Base-by-base conservation (phyloP, 2,329 filamentous ascomycete species). In the Didymellaceae sp. region DNA sequence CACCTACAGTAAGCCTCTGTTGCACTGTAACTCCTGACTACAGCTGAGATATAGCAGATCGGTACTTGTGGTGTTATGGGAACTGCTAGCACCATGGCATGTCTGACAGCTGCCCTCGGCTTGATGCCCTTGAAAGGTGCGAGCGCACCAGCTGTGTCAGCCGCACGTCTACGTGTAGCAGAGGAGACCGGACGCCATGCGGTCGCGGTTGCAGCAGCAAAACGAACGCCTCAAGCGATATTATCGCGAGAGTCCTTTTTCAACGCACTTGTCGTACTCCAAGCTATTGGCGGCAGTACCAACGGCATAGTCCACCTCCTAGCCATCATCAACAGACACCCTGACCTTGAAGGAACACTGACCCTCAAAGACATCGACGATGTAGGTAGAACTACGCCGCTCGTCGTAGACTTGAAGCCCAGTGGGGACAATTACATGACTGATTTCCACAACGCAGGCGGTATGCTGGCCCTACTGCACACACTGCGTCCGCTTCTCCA, bases 391-490 rank as follows among this genome's bases (percentile, higher is more conserved):
- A 87, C 87, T 68, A 89, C 90, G 0, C 90, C 91, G 0, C 90
- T 90, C 72, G 83, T 96, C 34, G 90, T 91, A 3, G 87, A 96
- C 68, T 81, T 96, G 13, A 88, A 90, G 0, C 92, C 92, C 0
- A 89, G 85, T 37, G 92, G 92, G 16, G 85, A 87, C 59, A 91
- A 91, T 74, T 86, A 89, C 70, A 94, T 95, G 89, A 89, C 88
- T 50, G 91, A 96, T 66, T 82, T 96, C 4, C 92, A 90, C 77
- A 80, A 88, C 20, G 84, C 94, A 33, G 91, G 91, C 50, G 91
- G 90, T 52, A 89, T 90, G 9, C 89, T 90, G 0, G 85, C 88
- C 0, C 87, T 96, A 2, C 82, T 93, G 66, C 94, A 95, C 75
- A 80, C 91, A 60, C 83, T 96, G 46, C 86, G 93, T 50, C 88